phyloP scores from a whole-genome alignment of 1,284 basidiomycete species.

The Melampsora americana region DNA sequence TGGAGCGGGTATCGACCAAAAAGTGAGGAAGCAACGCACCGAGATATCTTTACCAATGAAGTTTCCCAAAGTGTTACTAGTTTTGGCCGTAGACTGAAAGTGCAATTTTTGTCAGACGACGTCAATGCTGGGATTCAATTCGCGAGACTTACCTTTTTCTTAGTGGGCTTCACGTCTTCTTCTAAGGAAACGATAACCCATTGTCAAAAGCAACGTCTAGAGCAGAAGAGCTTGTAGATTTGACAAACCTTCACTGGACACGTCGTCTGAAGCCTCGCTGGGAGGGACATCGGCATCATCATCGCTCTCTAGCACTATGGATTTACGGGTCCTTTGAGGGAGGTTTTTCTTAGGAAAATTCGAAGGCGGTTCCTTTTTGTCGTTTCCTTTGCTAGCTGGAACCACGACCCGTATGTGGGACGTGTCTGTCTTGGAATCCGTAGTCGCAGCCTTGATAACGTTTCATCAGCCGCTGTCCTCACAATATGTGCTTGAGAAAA shows the following conservation, averaged over 20 bases:
- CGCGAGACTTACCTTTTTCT: background rate
- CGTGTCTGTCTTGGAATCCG: background rate
- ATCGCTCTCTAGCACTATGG: background rate
- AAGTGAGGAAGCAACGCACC: slow-evolving; percentile 13
- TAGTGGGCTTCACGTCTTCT: background rate
- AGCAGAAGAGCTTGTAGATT: too few relatives aligned
- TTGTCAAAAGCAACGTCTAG: too few relatives aligned
- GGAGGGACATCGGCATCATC: background rate
- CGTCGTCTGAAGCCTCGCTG: background rate
- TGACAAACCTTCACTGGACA: too few relatives aligned
- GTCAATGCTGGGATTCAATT: too few relatives aligned
- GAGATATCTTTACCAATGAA: slow-evolving; percentile 39
- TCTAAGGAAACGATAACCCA: too few relatives aligned
- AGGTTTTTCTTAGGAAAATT: background rate
- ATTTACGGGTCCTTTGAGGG: background rate
- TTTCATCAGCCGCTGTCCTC: too few relatives aligned
- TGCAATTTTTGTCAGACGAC: too few relatives aligned
- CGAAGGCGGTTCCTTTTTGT: background rate
- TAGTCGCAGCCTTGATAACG: too few relatives aligned
- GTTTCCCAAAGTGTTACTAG: slow-evolving; percentile 36
- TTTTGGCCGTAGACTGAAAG: slow-evolving; percentile 34
- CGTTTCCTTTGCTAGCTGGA: background rate
- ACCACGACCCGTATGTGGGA: background rate
- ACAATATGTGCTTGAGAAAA: too few relatives aligned
- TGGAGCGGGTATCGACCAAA: background rate